phyloP scores from a whole-genome alignment of 495 filamentous ascomycete species.

The Aspergillus campestris region DNA sequence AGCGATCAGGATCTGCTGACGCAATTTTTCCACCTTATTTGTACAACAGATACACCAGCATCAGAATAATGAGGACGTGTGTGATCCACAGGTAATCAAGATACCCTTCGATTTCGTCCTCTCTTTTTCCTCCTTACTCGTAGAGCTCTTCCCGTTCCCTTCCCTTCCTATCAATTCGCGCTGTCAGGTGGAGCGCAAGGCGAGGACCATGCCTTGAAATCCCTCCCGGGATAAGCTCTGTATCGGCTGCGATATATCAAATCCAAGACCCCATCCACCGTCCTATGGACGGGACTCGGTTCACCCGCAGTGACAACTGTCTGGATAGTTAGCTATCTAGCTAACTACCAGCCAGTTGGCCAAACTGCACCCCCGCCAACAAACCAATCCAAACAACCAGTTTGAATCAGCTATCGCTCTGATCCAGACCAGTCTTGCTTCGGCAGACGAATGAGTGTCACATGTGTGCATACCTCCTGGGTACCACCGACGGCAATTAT shows the following conservation, averaged over 20 bases:
- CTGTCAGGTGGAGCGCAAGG: conserved; percentile 51
- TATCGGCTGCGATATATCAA: conserved; percentile 52
- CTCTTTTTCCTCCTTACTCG: conserved; percentile 2
- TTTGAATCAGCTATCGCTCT: too few relatives aligned
- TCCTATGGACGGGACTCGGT: conserved; percentile 1
- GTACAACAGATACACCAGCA: too few relatives aligned
- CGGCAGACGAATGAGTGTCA: too few relatives aligned
- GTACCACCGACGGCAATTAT: too few relatives aligned
- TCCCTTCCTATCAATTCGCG: conserved; percentile 26
- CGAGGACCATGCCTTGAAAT: conserved; percentile 49
- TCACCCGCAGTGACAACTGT: background rate
- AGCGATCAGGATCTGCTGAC: too few relatives aligned
- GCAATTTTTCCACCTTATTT: too few relatives aligned
- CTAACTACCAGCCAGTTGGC: too few relatives aligned
- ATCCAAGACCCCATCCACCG: conserved; percentile 1
- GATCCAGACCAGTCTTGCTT: too few relatives aligned
- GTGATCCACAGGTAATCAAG: conserved; percentile 3
- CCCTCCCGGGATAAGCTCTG: conserved; percentile 46
- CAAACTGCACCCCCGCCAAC: too few relatives aligned
- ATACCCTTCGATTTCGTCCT: conserved; percentile 22
- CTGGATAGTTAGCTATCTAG: background rate
- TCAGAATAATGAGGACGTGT: conserved; percentile 8
- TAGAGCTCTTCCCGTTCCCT: background rate
- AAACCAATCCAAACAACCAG: too few relatives aligned
- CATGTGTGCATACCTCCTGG: too few relatives aligned